phyloP scores from a whole-genome alignment of 257 asterid genomes.

The Solanum sparsipilum region DNA sequence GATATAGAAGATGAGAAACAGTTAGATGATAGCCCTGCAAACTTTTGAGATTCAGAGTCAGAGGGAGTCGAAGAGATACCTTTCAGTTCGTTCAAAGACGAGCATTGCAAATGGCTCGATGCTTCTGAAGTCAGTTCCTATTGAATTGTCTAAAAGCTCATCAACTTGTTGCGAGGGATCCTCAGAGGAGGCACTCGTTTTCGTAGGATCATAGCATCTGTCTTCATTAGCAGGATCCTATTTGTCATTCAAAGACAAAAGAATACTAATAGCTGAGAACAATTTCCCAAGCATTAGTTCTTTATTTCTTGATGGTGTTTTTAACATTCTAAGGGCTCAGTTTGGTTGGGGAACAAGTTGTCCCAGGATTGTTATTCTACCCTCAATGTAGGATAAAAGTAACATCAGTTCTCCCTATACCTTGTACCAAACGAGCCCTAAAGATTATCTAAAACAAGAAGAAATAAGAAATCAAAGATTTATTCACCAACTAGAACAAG shows the following conservation, averaged over 20 bases:
- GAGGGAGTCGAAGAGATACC: background rate
- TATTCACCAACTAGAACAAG: constrained; percentile 49
- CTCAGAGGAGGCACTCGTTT: background rate
- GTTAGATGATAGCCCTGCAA: constrained; percentile 92
- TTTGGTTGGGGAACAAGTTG: background rate
- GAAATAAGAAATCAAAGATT: background rate
- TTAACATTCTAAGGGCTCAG: background rate
- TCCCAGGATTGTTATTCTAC: background rate
- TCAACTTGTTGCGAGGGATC: background rate
- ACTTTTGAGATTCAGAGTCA: constrained; percentile 23
- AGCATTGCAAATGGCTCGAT: background rate
- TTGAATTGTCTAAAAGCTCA: background rate
- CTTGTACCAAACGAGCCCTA: background rate
- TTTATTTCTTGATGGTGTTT: background rate
- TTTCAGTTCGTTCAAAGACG: background rate
- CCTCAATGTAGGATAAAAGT: background rate
- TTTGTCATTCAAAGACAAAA: background rate
- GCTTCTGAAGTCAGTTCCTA: background rate
- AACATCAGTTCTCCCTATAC: no score
- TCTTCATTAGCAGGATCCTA: background rate
- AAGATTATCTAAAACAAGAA: background rate
- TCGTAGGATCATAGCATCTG: background rate
- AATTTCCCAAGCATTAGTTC: background rate
- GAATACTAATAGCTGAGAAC: background rate
- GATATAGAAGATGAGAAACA: constrained; percentile 91